Percentiles rank a stretch among this genome's conserved stretches.
Conservation (phyloP, 1,284 basidiomycete species). For the Heterobasidion occidentale region DNA sequence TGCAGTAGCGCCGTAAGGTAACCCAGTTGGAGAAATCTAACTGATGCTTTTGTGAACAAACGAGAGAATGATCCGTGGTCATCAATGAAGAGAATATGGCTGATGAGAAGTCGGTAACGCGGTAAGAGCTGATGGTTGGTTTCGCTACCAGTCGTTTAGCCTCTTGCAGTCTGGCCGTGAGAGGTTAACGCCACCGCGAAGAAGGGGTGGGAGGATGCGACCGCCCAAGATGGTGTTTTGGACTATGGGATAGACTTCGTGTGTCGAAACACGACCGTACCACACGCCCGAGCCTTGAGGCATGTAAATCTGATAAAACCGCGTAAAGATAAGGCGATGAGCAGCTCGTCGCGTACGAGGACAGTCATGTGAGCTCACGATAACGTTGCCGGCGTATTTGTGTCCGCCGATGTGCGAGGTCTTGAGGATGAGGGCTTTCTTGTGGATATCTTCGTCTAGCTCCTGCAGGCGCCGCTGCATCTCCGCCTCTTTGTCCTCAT, state of each 20-base stretch:
- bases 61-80: neutral
- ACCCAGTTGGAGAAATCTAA: neutral
- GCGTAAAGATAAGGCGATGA: neutral
- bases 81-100: neutral
- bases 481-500: slow-evolving; percentile 30
- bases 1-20: neutral
- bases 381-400: slow-evolving; percentile 86
- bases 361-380: slow-evolving; percentile 43
- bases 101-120: neutral
- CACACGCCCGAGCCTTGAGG: slow-evolving; percentile 81
- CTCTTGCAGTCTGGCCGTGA: slow-evolving; percentile 55
- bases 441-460: slow-evolving; percentile 38
- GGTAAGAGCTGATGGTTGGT: neutral
- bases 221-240: slow-evolving; percentile 81
- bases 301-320: slow-evolving; percentile 61
- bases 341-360: neutral
- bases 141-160: slow-evolving; percentile 64
- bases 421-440: slow-evolving; percentile 69
- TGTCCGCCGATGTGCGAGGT: slow-evolving; percentile 90
- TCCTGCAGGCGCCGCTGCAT: slow-evolving; percentile 43
- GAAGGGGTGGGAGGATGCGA: slow-evolving; percentile 71
- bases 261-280: slow-evolving; percentile 90
- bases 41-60: neutral
- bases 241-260: slow-evolving; percentile 83
- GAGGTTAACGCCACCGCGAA: slow-evolving; percentile 79